Base-by-base conservation (phyloP, 208 protist genomes). In the Wallacemonas sp. region DNA sequence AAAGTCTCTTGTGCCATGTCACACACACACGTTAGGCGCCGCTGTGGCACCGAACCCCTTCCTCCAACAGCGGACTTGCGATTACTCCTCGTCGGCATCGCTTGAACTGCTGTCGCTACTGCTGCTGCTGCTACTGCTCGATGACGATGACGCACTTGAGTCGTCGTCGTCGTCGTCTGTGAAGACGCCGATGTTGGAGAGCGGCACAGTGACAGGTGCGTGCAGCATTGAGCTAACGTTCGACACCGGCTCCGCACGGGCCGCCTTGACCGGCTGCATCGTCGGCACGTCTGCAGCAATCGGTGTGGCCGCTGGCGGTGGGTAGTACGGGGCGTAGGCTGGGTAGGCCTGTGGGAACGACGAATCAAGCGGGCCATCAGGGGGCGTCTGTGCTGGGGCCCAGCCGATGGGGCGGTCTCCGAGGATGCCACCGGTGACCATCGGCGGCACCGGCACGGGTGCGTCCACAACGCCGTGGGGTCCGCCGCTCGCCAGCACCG, bases 141-240 rank as follows among this genome's bases (percentile, higher is more conserved):
- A 5, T 9, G 32, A n/a, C n/a, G n/a, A n/a, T n/a, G n/a, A n/a
- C n/a, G n/a, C n/a, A n/a, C n/a, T n/a, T n/a, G n/a, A n/a, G 19
- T 76, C 76, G 12, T 76, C 66, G 4, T 87, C 78, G 3, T 92
- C 86, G 13, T 87, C 82, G 26, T 87, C 81, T 1, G 79, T 83
- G 27, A 87, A 60, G 26, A 89, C 73, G 8, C 86, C 86, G 71
- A 92, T 83, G 17, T 57, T 57, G 13, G 10, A 17, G 1, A 57
- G 50, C 32, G 41, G 41, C 41, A 41, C 17, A 4, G 50, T 27
- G 45, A 5, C 24, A 6, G 26, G 24, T 5, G n/a, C 6, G 45
- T 30, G 26, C 21, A 26, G 24, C n/a, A n/a, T n/a, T n/a, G n/a
- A n/a, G n/a, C n/a, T n/a, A n/a, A n/a, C n/a, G n/a, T n/a, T n/a